Evolutionary conservation across 495 filamentous ascomycete species (phyloP).

Genomic region (Staphylotrichum longicolle): DNA sequence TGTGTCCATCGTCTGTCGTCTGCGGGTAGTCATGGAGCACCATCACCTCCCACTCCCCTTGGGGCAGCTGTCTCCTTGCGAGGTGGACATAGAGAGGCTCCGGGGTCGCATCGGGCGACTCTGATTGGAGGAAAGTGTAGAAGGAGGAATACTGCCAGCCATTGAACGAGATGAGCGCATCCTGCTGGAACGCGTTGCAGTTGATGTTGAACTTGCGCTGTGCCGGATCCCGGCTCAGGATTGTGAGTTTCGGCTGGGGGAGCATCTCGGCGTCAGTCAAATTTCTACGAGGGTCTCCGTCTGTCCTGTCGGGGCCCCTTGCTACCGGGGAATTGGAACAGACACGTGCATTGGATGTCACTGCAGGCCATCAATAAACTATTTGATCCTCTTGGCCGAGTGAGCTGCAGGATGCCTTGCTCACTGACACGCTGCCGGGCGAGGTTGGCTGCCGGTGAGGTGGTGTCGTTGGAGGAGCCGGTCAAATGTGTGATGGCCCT

Average conservation of each 20-base stretch:
- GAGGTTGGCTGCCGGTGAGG: background rate
- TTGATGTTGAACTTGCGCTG: conserved; percentile 42
- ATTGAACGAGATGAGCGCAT: conserved; percentile 39
- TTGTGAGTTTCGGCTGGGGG: conserved; percentile 29
- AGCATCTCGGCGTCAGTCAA: conserved; percentile 25
- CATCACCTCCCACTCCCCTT: conserved; percentile 41
- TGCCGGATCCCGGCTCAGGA: conserved; percentile 38
- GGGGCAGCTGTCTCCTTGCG: conserved; percentile 41
- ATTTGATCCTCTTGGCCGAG: background rate
- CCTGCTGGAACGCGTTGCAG: conserved; percentile 46
- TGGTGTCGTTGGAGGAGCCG: background rate
- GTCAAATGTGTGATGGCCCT: background rate
- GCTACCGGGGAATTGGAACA: conserved; percentile 1
- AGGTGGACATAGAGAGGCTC: conserved; percentile 46
- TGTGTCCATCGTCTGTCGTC: conserved; percentile 50
- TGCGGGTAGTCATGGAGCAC: conserved; percentile 49
- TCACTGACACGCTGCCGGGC: background rate
- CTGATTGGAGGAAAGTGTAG: conserved; percentile 35
- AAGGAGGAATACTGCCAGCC: conserved; percentile 49
- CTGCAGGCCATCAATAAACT: background rate
- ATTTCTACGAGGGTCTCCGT: background rate
- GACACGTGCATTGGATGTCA: conserved; percentile 1
- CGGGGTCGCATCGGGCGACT: conserved; percentile 2
- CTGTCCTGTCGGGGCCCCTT: background rate
- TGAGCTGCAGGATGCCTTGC: background rate